phyloP scores from a whole-genome alignment of 2,329 filamentous ascomycete genomes.

The Grosmannia clavigera region DNA sequence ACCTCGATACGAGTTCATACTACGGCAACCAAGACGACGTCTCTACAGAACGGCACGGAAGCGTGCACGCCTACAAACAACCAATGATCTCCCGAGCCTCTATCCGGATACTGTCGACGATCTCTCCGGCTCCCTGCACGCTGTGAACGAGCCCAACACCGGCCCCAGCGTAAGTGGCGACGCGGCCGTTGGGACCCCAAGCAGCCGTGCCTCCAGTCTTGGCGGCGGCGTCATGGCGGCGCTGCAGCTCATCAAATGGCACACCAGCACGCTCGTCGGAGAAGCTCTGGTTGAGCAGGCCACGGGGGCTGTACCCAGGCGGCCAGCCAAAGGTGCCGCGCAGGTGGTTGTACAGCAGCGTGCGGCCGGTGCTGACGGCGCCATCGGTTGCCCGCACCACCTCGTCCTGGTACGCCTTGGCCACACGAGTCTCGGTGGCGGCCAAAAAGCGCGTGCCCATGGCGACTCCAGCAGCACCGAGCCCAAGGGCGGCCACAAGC shows the following conservation, averaged over 20 bases:
- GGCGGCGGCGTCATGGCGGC: slow-evolving; percentile 25
- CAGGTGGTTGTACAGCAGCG: slow-evolving; percentile 31
- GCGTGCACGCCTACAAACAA: not conserved
- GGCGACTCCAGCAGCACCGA: slow-evolving; percentile 41
- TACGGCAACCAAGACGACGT: no score
- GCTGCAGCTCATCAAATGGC: slow-evolving; percentile 28
- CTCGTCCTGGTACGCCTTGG: slow-evolving; percentile 28
- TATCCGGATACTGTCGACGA: not conserved
- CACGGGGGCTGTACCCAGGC: slow-evolving; percentile 25
- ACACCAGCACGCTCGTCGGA: slow-evolving; percentile 26
- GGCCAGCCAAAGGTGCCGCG: slow-evolving; percentile 31
- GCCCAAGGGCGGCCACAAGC: slow-evolving; percentile 39
- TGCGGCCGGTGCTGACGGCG: slow-evolving; percentile 25
- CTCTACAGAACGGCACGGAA: not conserved
- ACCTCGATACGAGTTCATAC: no score
- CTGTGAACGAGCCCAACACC: slow-evolving; percentile 9
- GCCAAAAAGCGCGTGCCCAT: slow-evolving; percentile 56
- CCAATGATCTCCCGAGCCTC: slow-evolving; percentile 2
- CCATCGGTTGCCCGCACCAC: slow-evolving; percentile 28
- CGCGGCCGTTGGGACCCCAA: slow-evolving; percentile 16
- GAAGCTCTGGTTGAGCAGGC: slow-evolving; percentile 27
- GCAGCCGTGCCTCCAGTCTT: slow-evolving; percentile 17
- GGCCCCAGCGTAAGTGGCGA: slow-evolving; percentile 11
- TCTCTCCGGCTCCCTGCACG: slow-evolving; percentile 3
- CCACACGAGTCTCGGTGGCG: slow-evolving; percentile 25